Conservation (phyloP, 176 grass and related monocot genomes). For the Thinopyrum elongatum region DNA sequence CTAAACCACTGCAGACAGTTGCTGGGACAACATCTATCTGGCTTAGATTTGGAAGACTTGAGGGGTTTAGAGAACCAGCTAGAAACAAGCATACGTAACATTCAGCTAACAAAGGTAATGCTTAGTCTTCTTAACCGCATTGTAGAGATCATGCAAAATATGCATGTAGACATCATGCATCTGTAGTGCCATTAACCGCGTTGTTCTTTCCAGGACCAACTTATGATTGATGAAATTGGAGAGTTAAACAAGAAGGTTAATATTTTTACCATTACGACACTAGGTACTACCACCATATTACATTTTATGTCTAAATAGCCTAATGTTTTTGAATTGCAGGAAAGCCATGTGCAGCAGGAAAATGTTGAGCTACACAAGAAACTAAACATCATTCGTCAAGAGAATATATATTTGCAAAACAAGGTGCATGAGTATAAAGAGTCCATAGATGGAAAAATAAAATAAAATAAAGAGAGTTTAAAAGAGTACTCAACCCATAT, state of each 20-base stretch:
- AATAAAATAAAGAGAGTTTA: too few species aligned
- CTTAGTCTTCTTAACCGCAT: not conserved
- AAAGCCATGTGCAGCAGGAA: not conserved
- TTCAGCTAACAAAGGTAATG: not conserved
- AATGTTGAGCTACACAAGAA: conserved; percentile 4
- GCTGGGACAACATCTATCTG: not conserved
- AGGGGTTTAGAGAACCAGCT: conserved; percentile 14
- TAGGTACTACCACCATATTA: not conserved
- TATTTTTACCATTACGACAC: not conserved
- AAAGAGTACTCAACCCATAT: not conserved
- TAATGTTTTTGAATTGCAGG: not conserved
- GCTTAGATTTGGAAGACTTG: not conserved
- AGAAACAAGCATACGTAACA: conserved; percentile 1
- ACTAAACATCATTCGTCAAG: not conserved
- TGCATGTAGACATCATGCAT: not conserved
- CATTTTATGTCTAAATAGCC: not conserved
- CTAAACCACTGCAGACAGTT: not conserved
- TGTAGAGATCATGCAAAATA: not conserved
- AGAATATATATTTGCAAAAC: not conserved
- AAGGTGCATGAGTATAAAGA: not conserved
- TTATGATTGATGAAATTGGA: not conserved
- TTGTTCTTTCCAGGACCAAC: not conserved
- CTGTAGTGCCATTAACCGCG: not conserved
- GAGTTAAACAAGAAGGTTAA: conserved; percentile 3
- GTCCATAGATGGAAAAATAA: too few species aligned